Percentiles rank a stretch among this genome's conserved stretches.
Evolutionary conservation across 306 rosid genomes (phyloP).

Genomic region (Biancaea sappan): DNA sequence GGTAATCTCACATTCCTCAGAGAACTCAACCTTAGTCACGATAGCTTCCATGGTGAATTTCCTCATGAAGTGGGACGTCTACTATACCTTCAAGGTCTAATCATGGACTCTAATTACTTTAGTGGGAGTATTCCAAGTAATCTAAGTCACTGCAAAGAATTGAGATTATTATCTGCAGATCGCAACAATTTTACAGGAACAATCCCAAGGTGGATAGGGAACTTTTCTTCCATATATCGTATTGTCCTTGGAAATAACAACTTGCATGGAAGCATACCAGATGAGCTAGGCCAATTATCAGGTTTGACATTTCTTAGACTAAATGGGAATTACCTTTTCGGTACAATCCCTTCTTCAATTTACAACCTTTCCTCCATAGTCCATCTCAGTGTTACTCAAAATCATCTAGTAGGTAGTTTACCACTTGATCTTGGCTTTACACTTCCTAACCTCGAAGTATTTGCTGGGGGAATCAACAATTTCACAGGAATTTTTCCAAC

Average conservation of each 20-base stretch:
- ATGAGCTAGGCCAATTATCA: conserved; percentile 39
- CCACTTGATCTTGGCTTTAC: conserved; percentile 50
- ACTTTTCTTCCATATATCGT: conserved; percentile 38
- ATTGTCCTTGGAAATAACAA: conserved; percentile 32
- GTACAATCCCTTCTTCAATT: conserved; percentile 43
- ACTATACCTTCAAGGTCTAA: conserved; percentile 26
- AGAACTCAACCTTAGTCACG: conserved; percentile 13
- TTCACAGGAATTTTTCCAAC: conserved; percentile 47
- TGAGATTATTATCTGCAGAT: not conserved
- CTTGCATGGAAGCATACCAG: conserved; percentile 47
- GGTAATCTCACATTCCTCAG: conserved; percentile 51
- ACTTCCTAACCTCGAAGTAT: conserved; percentile 49
- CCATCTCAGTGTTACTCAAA: conserved; percentile 36
- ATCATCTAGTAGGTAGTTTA: conserved; percentile 46
- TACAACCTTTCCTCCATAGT: conserved; percentile 46
- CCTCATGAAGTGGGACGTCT: conserved; percentile 44
- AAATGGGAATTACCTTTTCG: conserved; percentile 35
- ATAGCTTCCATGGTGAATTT: conserved; percentile 37
- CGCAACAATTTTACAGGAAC: conserved; percentile 44
- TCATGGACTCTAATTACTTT: conserved; percentile 34
- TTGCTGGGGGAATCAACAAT: conserved; percentile 43
- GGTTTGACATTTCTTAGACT: conserved; percentile 24
- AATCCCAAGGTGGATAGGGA: conserved; percentile 60
- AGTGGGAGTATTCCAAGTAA: conserved; percentile 48
- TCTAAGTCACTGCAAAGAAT: conserved; percentile 39